Conservation (phyloP, 2,329 filamentous ascomycete genomes). For the Aspergillus aculeatinus region DNA sequence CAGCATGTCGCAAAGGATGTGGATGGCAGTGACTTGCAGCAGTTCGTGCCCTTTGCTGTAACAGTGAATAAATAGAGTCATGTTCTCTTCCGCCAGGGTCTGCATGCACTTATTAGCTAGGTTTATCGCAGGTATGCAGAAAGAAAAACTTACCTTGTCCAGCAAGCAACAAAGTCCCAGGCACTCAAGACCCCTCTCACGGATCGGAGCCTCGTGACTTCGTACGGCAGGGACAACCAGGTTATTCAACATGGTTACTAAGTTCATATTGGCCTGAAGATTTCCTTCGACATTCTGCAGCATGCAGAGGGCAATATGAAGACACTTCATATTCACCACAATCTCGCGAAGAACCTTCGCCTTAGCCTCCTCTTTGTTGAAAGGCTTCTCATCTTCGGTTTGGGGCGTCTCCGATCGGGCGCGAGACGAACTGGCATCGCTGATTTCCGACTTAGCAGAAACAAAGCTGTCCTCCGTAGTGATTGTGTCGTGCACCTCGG, state of each 20-base stretch:
- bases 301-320: slow-evolving; percentile 97
- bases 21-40: slow-evolving; percentile 83
- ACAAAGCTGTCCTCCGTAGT: slow-evolving; percentile 82
- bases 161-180: slow-evolving; percentile 88
- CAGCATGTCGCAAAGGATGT: slow-evolving; percentile 90
- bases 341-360: slow-evolving; percentile 74
- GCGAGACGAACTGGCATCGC: slow-evolving; percentile 58
- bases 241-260: slow-evolving; percentile 98
- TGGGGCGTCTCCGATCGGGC: slow-evolving; percentile 44
- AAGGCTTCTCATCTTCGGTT: slow-evolving; percentile 59
- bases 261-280: slow-evolving; percentile 81
- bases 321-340: slow-evolving; percentile 96
- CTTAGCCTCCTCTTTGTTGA: slow-evolving; percentile 61
- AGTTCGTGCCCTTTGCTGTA: slow-evolving; percentile 89
- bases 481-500: slow-evolving; percentile 94
- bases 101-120: slow-evolving; percentile 30
- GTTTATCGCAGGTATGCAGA: background rate
- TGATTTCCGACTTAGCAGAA: slow-evolving; percentile 83
- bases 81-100: slow-evolving; percentile 86
- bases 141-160: slow-evolving; percentile 61
- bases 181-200: slow-evolving; percentile 85
- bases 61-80: slow-evolving; percentile 92
- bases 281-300: slow-evolving; percentile 86
- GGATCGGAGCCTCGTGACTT: slow-evolving; percentile 86
- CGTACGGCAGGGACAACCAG: slow-evolving; percentile 92